A percentile compares a stretch with the other conserved stretches of the same genome.
Evolutionary conservation across 176 grass and related monocot species (phyloP).

Genomic region (Rhynchospora pubera): DNA sequence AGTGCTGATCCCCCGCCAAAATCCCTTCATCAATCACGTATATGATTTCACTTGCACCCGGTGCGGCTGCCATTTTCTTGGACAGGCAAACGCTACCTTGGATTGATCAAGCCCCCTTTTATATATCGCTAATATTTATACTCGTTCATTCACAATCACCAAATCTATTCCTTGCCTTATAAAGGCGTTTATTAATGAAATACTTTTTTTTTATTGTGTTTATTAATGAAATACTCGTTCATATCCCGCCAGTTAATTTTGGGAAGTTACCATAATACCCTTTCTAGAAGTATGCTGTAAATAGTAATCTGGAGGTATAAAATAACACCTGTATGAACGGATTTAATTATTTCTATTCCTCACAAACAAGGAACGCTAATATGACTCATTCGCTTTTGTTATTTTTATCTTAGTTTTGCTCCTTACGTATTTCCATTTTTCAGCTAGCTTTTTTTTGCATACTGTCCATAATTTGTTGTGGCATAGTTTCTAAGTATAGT

Average conservation of each 20-base stretch:
- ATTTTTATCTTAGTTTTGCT: background rate
- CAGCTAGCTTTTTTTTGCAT: background rate
- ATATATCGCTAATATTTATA: background rate
- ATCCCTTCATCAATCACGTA: slow-evolving; percentile 34
- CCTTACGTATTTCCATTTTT: background rate
- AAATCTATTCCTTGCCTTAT: background rate
- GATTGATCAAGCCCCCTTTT: background rate
- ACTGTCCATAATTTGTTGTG: background rate
- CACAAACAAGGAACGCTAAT: background rate
- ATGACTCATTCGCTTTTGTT: too few relatives aligned
- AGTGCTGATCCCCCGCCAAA: slow-evolving; percentile 2
- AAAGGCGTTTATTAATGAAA: background rate
- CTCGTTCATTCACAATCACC: background rate
- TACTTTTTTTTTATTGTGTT: too few relatives aligned
- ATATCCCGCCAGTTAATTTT: background rate
- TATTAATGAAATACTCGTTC: too few relatives aligned
- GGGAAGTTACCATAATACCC: background rate
- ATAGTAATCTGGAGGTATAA: background rate
- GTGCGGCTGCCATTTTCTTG: slow-evolving; percentile 19
- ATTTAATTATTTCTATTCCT: too few relatives aligned
- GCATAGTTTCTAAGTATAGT: background rate
- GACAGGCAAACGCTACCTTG: background rate
- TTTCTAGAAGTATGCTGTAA: slow-evolving; percentile 1
- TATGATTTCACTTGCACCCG: slow-evolving; percentile 27
- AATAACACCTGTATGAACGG: background rate